These are phyloP conservation scores for Asterophora parasitica DNA, from an alignment of 768 basidiomycete genomes.

Conservation along the genomic window DNA sequence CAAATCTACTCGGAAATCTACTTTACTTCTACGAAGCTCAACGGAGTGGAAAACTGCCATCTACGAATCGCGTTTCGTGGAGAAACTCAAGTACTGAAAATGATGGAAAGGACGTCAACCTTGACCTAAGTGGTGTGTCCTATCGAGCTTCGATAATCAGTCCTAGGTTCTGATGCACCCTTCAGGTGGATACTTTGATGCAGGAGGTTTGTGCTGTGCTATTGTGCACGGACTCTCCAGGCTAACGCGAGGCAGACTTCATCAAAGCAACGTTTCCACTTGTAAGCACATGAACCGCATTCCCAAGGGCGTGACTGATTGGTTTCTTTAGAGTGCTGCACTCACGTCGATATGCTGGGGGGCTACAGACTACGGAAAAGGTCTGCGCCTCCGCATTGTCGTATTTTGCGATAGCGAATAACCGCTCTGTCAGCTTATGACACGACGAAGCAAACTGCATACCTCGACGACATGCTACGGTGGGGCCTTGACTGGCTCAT, in stretches of 20 bases:
- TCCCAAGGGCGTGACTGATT: conserved; percentile 5
- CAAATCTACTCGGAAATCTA: conserved; percentile 70
- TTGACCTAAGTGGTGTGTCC: conserved; percentile 65
- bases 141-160: not conserved
- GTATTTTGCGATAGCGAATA: not conserved
- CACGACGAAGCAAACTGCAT: conserved; percentile 78
- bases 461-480: conserved; percentile 86
- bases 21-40: conserved; percentile 93
- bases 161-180: not conserved
- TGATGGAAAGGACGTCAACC: conserved; percentile 69
- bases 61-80: conserved; percentile 76
- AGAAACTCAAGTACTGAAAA: conserved; percentile 73
- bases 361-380: conserved; percentile 77
- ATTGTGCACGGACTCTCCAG: conserved; percentile 2
- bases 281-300: conserved; percentile 35
- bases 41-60: conserved; percentile 69
- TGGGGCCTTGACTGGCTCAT: conserved; percentile 94
- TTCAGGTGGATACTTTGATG: conserved; percentile 81
- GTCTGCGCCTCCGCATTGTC: conserved; percentile 27
- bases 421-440: conserved; percentile 55
- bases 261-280: conserved; percentile 86
- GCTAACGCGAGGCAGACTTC: conserved; percentile 50
- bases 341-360: conserved; percentile 91
- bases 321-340: conserved; percentile 56
- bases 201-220: conserved; percentile 57